Evolutionary conservation across 192 early-diverging fungal genomes (phyloP).

Genomic region (Phlyctochytrium arcticum): DNA sequence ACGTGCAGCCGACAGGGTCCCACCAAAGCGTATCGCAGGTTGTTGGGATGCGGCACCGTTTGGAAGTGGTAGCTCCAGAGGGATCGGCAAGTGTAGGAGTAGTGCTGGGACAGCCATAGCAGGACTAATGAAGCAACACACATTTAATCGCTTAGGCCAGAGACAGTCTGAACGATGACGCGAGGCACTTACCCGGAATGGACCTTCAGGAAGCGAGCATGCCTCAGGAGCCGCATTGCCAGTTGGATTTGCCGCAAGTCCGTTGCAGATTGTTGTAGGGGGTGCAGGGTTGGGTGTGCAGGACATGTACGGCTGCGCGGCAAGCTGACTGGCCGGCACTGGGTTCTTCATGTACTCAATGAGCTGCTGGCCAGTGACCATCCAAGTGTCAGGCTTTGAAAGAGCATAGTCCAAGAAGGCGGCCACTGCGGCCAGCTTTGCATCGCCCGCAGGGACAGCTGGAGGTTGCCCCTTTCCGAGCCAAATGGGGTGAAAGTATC

Average conservation of each 20-base stretch:
- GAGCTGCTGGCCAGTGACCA: constrained; percentile 66
- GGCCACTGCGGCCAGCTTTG: constrained; percentile 30
- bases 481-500: constrained; percentile 35
- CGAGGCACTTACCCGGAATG: constrained; percentile 7
- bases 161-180: background rate
- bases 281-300: constrained; percentile 51
- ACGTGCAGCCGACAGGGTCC: constrained; percentile 62
- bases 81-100: constrained; percentile 22
- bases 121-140: background rate
- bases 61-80: constrained; percentile 4
- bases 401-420: constrained; percentile 52
- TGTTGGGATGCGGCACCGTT: constrained; percentile 46
- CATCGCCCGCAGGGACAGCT: constrained; percentile 18
- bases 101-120: constrained; percentile 23
- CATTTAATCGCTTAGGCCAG: background rate
- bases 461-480: constrained; percentile 11
- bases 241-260: constrained; percentile 33
- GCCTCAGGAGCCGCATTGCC: constrained; percentile 15
- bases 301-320: constrained; percentile 60
- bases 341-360: constrained; percentile 77
- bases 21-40: constrained; percentile 67
- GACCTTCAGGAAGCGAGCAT: constrained; percentile 10
- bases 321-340: constrained; percentile 64
- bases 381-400: constrained; percentile 62
- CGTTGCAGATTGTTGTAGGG: constrained; percentile 69